phyloP scores from a whole-genome alignment of 371 early-diverging fungal species.

The Mucor indicus region DNA sequence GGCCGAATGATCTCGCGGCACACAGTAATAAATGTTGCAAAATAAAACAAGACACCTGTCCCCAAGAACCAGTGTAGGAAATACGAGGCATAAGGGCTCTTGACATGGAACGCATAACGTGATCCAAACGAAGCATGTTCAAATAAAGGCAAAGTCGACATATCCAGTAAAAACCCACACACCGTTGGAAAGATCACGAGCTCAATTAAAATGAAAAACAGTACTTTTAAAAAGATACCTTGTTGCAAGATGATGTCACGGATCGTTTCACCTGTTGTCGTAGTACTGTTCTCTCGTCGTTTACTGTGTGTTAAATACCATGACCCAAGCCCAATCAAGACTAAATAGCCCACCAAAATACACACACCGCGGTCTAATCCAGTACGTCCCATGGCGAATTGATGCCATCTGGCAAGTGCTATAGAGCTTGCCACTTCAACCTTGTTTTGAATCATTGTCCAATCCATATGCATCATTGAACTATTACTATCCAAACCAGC shows the following conservation, averaged over 20 bases:
- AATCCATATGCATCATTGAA: constrained; percentile 6
- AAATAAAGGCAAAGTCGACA: constrained; percentile 80
- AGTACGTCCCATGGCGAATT: constrained; percentile 44
- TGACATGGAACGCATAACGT: constrained; percentile 57
- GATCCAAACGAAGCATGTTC: constrained; percentile 55
- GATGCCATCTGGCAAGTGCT: constrained; percentile 41
- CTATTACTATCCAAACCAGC: not conserved
- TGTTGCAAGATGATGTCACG: constrained; percentile 57
- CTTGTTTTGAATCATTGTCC: constrained; percentile 19
- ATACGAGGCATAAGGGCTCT: constrained; percentile 66
- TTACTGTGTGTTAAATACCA: constrained; percentile 46
- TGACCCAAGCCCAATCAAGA: constrained; percentile 41
- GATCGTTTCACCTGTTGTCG: constrained; percentile 27
- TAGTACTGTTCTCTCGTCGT: not conserved
- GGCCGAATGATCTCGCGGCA: constrained; percentile 83
- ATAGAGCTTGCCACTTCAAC: constrained; percentile 9
- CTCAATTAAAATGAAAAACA: constrained; percentile 83
- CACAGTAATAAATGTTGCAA: constrained; percentile 79
- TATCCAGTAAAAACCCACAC: constrained; percentile 84
- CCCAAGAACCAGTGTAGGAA: constrained; percentile 92
- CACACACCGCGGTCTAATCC: constrained; percentile 47
- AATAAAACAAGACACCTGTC: constrained; percentile 89
- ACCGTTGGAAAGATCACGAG: constrained; percentile 82
- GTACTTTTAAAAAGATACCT: constrained; percentile 63
- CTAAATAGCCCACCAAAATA: constrained; percentile 45